Evolutionary conservation across 2,329 filamentous ascomycete species (phyloP).

Genomic region (Aspergillus vadensis): DNA sequence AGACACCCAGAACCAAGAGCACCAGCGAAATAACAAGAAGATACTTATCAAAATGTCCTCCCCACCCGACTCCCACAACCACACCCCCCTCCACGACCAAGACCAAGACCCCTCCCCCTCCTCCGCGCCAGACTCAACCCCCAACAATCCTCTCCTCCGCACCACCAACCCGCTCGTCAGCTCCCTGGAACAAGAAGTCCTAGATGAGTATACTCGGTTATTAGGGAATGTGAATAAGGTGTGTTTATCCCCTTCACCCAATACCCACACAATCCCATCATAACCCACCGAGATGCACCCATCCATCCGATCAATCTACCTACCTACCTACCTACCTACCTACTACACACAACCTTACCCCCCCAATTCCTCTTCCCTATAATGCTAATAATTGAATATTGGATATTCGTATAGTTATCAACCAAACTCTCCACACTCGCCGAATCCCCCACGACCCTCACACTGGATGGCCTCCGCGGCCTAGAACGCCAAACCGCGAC

Average conservation of each 20-base stretch:
- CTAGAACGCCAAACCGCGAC: conserved; percentile 92
- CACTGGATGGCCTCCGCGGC: conserved; percentile 75
- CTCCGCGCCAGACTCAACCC: conserved; percentile 12
- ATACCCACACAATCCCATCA: background rate
- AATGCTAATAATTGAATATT: too few species aligned
- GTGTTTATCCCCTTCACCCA: conserved; percentile 17
- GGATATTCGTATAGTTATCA: too few species aligned
- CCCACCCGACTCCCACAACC: background rate
- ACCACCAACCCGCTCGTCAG: conserved; percentile 54
- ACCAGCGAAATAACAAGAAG: background rate
- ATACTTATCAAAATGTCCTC: background rate
- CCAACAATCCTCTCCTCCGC: conserved; percentile 44
- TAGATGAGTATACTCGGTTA: conserved; percentile 89
- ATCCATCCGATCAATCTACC: background rate
- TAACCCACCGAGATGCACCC: too few species aligned
- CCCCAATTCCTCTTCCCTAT: too few species aligned
- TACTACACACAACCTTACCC: too few species aligned
- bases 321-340: too few species aligned
- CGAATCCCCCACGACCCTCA: conserved; percentile 72
- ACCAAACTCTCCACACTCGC: conserved; percentile 55
- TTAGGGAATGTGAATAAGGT: conserved; percentile 91
- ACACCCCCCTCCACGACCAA: background rate
- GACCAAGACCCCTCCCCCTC: conserved; percentile 1
- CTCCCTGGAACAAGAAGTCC: conserved; percentile 86
- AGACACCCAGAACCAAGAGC: background rate